Evolutionary conservation across 768 basidiomycete species (phyloP).

Genomic region (Postia placenta): DNA sequence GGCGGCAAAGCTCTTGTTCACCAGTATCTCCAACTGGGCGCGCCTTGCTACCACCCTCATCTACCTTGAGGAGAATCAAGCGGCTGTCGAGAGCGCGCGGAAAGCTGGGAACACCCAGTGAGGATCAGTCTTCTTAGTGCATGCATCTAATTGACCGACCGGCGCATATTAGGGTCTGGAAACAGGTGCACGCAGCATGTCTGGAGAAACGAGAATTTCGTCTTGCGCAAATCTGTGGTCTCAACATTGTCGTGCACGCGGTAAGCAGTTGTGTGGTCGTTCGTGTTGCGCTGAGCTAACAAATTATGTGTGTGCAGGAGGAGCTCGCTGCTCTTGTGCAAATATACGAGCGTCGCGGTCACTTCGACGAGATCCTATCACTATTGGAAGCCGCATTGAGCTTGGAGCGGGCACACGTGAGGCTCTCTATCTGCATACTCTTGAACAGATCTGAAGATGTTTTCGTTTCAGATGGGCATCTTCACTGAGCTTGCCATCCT

Average conservation of each 20-base stretch:
- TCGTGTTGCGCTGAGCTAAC: conserved; percentile 6
- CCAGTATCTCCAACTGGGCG: conserved; percentile 98
- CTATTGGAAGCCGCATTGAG: conserved; percentile 94
- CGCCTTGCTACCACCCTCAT: conserved; percentile 96
- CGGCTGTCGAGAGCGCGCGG: conserved; percentile 97
- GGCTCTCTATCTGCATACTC: conserved; percentile 16
- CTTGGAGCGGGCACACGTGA: conserved; percentile 88
- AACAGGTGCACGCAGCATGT: conserved; percentile 98
- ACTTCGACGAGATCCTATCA: conserved; percentile 90
- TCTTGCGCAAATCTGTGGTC: conserved; percentile 96
- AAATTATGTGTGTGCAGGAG: conserved; percentile 41
- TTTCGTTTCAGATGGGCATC: conserved; percentile 71
- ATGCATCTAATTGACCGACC: not conserved
- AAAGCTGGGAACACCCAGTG: conserved; percentile 99
- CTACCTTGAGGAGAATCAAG: conserved; percentile 96
- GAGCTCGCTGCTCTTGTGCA: conserved; percentile 69
- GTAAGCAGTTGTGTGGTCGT: conserved; percentile 19
- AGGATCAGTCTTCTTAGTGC: conserved; percentile 28
- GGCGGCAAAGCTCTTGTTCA: conserved; percentile 92
- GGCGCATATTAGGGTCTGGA: conserved; percentile 79
- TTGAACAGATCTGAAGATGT: conserved; percentile 9
- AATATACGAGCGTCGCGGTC: conserved; percentile 85
- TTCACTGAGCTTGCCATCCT: conserved; percentile 92
- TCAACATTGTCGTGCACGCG: conserved; percentile 95
- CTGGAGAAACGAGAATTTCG: conserved; percentile 97